Conservation (phyloP, 805 yeast genomes). For the Pichia scutulata region DNA sequence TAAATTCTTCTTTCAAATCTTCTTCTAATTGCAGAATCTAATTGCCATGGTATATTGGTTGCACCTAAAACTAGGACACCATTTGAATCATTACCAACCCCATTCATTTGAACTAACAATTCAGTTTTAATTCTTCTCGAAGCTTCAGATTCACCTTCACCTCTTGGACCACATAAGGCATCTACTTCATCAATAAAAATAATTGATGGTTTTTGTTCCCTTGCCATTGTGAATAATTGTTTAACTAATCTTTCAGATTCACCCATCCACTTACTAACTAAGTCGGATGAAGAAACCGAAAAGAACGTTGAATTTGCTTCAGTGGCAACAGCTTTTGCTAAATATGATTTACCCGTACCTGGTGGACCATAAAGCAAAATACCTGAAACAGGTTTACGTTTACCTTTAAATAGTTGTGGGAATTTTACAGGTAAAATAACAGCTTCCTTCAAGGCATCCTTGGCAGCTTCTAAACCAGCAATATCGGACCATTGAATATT, state of each 20-base stretch:
- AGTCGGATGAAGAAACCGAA: conserved; percentile 91
- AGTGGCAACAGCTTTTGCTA: conserved; percentile 98
- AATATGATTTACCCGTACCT: conserved; percentile 95
- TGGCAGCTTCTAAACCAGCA: conserved; percentile 93
- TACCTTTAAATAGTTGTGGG: conserved; percentile 92
- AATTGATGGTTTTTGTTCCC: conserved; percentile 92
- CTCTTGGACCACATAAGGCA: conserved; percentile 96
- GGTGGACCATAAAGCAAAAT: conserved; percentile 88
- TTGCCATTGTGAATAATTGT: conserved; percentile 90
- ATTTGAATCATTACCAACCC: conserved; percentile 89
- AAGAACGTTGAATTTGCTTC: conserved; percentile 97
- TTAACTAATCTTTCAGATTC: conserved; percentile 94
- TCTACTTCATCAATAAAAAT: conserved; percentile 98
- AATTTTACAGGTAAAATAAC: conserved; percentile 93
- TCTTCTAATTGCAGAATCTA: conserved; percentile 95
- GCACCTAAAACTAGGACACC: conserved; percentile 96
- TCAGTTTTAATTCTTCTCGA: conserved; percentile 94
- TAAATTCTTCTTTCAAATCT: conserved; percentile 94
- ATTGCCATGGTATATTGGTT: conserved; percentile 97
- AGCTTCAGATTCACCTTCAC: conserved; percentile 97
- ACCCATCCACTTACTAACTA: conserved; percentile 99
- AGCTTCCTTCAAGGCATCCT: conserved; percentile 94
- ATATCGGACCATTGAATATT: conserved; percentile 91
- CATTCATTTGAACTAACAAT: conserved; percentile 95
- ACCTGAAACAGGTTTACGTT: conserved; percentile 87